Conservation (phyloP, 2,329 filamentous ascomycete genomes). For the Arachnopeziza araneosa region DNA sequence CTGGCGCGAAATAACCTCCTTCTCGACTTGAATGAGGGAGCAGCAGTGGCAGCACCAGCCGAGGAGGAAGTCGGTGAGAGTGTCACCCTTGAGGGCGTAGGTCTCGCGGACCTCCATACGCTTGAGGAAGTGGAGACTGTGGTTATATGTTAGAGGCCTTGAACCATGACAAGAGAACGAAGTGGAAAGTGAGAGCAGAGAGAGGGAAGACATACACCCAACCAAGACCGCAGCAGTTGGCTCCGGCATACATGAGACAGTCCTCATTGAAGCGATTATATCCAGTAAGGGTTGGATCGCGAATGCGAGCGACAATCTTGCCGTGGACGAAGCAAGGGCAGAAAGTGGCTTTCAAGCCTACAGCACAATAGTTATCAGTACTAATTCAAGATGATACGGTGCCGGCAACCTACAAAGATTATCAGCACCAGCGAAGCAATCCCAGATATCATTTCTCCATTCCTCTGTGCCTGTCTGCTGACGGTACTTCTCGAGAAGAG, state of each 20-base stretch:
- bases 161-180: no score
- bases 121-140: constrained; percentile 18
- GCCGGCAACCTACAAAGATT: constrained; percentile 16
- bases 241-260: constrained; percentile 15
- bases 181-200: neutral
- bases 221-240: constrained; percentile 14
- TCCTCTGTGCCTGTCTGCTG: constrained; percentile 14
- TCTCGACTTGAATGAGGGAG: constrained; percentile 25
- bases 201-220: constrained; percentile 13
- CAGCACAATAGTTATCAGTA: neutral
- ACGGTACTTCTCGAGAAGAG: constrained; percentile 10
- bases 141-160: neutral
- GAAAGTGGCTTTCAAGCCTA: constrained; percentile 22
- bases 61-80: constrained; percentile 33
- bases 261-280: constrained; percentile 24
- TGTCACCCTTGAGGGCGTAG: constrained; percentile 30
- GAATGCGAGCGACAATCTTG: constrained; percentile 20
- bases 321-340: constrained; percentile 28
- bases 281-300: constrained; percentile 19
- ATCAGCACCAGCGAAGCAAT: constrained; percentile 20
- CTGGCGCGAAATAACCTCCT: constrained; percentile 20
- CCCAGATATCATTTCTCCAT: constrained; percentile 19
- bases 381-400: neutral
- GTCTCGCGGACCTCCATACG: constrained; percentile 18
- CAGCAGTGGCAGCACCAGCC: constrained; percentile 32